These are phyloP conservation scores for Smittium mucronatum DNA, from an alignment of 371 early-diverging fungal genomes.

Conservation along the genomic window DNA sequence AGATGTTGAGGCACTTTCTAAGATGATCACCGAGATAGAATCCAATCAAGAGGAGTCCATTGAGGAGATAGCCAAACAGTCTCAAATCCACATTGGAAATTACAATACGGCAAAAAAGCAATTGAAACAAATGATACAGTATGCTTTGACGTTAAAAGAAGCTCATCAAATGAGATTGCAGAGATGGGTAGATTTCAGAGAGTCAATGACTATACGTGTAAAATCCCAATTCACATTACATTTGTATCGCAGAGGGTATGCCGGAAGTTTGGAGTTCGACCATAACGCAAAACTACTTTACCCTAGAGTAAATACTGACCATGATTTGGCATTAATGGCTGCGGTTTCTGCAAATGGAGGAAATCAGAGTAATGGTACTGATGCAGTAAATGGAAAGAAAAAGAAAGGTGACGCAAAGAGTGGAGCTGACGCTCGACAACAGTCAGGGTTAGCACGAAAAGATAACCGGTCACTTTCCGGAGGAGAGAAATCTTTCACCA, in stretches of 20 bases:
- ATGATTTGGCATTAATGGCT: conserved; percentile 15
- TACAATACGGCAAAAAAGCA: conserved; percentile 46
- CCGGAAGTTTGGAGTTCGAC: conserved; percentile 70
- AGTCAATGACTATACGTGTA: conserved; percentile 59
- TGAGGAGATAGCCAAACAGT: conserved; percentile 42
- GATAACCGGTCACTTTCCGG: conserved; percentile 90
- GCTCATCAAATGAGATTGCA: conserved; percentile 44
- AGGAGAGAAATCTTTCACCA: conserved; percentile 98
- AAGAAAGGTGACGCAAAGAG: neutral
- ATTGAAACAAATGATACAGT: conserved; percentile 35
- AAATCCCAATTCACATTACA: conserved; percentile 53
- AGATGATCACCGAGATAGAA: conserved; percentile 38
- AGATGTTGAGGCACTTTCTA: conserved; percentile 40
- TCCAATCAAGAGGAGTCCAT: conserved; percentile 35
- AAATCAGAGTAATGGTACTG: neutral
- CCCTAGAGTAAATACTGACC: conserved; percentile 43
- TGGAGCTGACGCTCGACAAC: conserved; percentile 2
- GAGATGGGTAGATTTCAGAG: conserved; percentile 53
- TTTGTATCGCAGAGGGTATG: conserved; percentile 73
- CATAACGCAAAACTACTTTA: conserved; percentile 57
- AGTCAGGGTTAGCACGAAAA: conserved; percentile 41
- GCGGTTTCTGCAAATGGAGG: neutral
- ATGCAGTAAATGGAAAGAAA: neutral
- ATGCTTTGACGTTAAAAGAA: conserved; percentile 39
- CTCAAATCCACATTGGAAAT: conserved; percentile 33